Conservation (phyloP, 331 rosid species). For the Pyrus hybrid region DNA sequence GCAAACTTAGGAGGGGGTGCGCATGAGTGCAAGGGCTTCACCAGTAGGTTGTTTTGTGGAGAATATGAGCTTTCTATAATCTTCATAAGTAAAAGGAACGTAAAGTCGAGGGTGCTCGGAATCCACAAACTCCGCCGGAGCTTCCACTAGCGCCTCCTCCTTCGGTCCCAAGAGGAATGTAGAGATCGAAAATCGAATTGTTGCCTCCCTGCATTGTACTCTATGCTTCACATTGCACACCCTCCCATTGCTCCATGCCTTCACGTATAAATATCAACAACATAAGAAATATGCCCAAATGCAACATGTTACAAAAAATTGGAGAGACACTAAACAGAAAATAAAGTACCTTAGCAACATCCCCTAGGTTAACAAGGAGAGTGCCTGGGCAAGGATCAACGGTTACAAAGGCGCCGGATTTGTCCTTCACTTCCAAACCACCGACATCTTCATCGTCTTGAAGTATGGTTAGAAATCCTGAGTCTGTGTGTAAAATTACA, state of each 20-base stretch:
- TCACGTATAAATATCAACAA: background rate
- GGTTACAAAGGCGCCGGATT: constrained; percentile 19
- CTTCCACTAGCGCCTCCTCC: constrained; percentile 26
- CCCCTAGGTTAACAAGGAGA: constrained; percentile 28
- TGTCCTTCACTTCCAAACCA: constrained; percentile 47
- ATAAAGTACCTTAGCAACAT: constrained; percentile 23
- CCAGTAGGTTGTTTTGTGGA: constrained; percentile 22
- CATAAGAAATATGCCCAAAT: no score
- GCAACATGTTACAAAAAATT: no score
- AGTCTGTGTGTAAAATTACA: constrained; percentile 43
- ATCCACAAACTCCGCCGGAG: constrained; percentile 31
- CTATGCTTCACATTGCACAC: constrained; percentile 44
- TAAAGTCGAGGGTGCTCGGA: no score
- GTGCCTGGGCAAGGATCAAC: constrained; percentile 36
- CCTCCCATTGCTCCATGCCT: constrained; percentile 72
- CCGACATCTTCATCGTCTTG: constrained; percentile 62
- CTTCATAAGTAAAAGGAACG: constrained; percentile 28
- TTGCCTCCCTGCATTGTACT: constrained; percentile 48
- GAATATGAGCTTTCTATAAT: constrained; percentile 33
- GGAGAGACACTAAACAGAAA: no score
- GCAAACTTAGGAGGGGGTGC: background rate
- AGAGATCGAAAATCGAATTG: constrained; percentile 37
- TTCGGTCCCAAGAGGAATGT: constrained; percentile 41
- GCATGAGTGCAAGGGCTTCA: constrained; percentile 38
- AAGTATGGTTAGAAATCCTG: constrained; percentile 47